Evolutionary conservation across 306 rosid species (phyloP).

Genomic region (Acmispon strigosus): DNA sequence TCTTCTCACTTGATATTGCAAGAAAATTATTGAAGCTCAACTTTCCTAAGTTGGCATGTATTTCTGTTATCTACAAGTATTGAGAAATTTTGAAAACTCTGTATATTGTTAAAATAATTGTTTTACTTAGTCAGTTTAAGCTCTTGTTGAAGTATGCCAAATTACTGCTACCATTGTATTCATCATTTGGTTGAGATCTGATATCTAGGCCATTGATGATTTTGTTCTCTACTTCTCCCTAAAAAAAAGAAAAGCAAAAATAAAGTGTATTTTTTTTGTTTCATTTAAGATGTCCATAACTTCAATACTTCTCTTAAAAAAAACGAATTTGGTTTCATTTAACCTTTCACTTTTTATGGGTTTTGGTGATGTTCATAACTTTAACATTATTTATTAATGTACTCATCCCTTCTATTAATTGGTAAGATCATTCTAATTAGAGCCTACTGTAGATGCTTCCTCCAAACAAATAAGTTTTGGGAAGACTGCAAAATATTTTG

Average conservation of each 20-base stretch:
- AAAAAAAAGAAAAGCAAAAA: neutral
- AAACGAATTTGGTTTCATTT: neutral
- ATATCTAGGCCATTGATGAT: slow-evolving; percentile 3
- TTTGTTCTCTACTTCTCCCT: neutral
- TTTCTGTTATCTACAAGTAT: neutral
- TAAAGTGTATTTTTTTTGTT: neutral
- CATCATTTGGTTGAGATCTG: neutral
- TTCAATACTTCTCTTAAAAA: neutral
- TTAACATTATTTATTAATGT: neutral
- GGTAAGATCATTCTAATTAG: neutral
- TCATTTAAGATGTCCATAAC: too few relatives aligned
- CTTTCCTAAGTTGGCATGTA: slow-evolving; percentile 17
- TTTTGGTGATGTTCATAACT: neutral
- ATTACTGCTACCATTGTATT: neutral
- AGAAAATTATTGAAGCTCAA: slow-evolving; percentile 25
- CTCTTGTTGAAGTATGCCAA: neutral
- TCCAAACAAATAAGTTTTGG: neutral
- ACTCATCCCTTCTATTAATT: neutral
- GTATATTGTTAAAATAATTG: slow-evolving; percentile 1
- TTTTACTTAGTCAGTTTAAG: neutral
- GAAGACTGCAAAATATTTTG: neutral
- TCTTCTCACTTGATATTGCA: slow-evolving; percentile 22
- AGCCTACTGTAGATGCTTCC: neutral
- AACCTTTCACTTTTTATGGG: neutral
- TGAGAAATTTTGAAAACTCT: neutral